Conservation (phyloP, 2,329 filamentous ascomycete species). For the Ceratocystis diversiconidia region DNA sequence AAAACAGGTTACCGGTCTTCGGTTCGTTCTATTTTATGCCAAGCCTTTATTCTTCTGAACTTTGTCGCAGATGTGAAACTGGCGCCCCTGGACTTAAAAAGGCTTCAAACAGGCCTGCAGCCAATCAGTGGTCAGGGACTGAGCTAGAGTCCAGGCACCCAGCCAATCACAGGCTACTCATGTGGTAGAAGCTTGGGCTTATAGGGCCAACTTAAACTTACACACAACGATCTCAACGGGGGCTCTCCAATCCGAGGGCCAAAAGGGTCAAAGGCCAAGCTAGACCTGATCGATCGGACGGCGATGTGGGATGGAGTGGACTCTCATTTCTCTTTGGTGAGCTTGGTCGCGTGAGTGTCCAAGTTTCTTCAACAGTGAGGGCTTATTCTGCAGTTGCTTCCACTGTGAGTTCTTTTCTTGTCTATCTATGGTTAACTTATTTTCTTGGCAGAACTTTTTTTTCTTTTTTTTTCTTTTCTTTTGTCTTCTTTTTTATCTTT, state of each 20-base stretch:
- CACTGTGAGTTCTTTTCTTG: neutral
- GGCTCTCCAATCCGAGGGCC: neutral
- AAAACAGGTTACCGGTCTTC: neutral
- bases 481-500: neutral
- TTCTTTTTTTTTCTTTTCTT: slow-evolving; percentile 4
- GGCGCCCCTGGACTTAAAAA: slow-evolving; percentile 13
- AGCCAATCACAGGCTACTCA: neutral
- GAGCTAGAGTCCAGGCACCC: neutral
- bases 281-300: neutral
- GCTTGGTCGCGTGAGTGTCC: neutral
- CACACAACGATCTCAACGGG: neutral
- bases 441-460: slow-evolving; percentile 5
- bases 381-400: neutral
- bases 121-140: neutral
- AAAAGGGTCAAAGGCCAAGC: neutral
- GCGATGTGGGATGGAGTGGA: neutral
- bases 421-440: neutral
- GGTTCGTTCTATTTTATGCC: neutral
- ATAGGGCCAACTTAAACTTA: neutral
- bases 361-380: neutral
- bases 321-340: neutral
- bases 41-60: neutral
- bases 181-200: neutral
- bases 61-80: slow-evolving; percentile 19
- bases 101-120: neutral